Percentiles rank a stretch among this genome's conserved stretches.
Evolutionary conservation across 768 basidiomycete species (phyloP).

Genomic region (Rhodocollybia butyracea): DNA sequence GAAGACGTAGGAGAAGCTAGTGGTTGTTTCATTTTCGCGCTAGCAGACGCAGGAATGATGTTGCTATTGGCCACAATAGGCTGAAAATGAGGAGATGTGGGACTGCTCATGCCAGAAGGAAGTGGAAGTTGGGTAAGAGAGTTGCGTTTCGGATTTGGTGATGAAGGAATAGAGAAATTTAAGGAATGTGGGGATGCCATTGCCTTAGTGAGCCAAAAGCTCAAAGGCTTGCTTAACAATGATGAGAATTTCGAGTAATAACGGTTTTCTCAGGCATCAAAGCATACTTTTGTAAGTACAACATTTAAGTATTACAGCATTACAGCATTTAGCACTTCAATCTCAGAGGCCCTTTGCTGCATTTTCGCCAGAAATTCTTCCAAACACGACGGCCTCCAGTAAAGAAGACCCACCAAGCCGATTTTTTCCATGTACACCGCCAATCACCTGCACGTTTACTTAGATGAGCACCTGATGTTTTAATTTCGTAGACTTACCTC

Average conservation of each 20-base stretch:
- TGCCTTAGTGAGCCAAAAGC: neutral
- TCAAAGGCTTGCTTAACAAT: neutral
- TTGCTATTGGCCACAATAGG: neutral
- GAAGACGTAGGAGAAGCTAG: slow-evolving; percentile 7
- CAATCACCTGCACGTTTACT: no score
- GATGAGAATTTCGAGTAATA: neutral
- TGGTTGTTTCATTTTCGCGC: neutral
- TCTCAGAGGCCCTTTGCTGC: slow-evolving; percentile 10
- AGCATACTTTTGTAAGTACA: neutral
- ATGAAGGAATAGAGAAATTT: slow-evolving; percentile 5
- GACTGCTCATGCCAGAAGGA: slow-evolving; percentile 2
- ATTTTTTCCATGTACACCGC: slow-evolving; percentile 26
- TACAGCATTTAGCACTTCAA: neutral
- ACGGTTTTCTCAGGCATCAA: neutral
- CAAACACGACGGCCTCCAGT: slow-evolving; percentile 27
- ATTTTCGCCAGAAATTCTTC: slow-evolving; percentile 20
- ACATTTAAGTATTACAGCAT: neutral
- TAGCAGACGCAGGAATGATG: slow-evolving; percentile 1
- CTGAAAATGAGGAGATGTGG: neutral
- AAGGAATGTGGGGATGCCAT: slow-evolving; percentile 13
- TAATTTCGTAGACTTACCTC: no score
- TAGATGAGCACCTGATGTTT: no score
- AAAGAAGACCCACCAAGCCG: slow-evolving; percentile 24
- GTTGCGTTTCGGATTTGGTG: slow-evolving; percentile 2
- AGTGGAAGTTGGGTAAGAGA: slow-evolving; percentile 8